Conservation (phyloP, 352 stramenopile genomes). For the Pythium brassicae region DNA sequence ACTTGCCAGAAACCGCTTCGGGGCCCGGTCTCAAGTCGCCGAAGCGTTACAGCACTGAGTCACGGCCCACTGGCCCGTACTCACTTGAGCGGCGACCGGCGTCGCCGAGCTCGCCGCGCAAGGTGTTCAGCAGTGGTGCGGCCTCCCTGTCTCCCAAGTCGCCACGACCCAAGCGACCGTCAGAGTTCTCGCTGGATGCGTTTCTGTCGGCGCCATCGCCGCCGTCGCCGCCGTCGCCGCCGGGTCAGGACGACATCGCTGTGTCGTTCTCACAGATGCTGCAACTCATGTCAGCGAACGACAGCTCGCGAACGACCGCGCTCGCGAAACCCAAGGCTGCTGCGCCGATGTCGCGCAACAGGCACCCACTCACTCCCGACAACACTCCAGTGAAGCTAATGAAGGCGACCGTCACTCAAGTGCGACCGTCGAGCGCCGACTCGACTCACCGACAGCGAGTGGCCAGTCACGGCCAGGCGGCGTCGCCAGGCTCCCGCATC, state of each 20-base stretch:
- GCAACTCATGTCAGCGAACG: slow-evolving; percentile 21
- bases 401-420: background rate
- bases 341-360: background rate
- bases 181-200: background rate
- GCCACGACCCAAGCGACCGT: background rate
- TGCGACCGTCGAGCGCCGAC: slow-evolving; percentile 18
- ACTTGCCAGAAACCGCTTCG: background rate
- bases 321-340: slow-evolving; percentile 1
- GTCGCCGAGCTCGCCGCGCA: slow-evolving; percentile 4
- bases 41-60: background rate
- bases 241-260: slow-evolving; percentile 15
- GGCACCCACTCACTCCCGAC: slow-evolving; percentile 7
- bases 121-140: no score
- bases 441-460: slow-evolving; percentile 5
- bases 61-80: background rate
- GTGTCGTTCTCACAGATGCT: slow-evolving; percentile 33
- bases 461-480: background rate
- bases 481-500: background rate
- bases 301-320: background rate
- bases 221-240: no score
- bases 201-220: background rate
- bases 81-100: background rate
- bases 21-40: slow-evolving; percentile 4
- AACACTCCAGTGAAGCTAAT: background rate
- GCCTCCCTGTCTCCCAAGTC: background rate